Percentiles rank a stretch among this genome's conserved stretches.
These are phyloP conservation scores for Teunomyces kruisii DNA, from an alignment of 805 yeast genomes.

Conservation along the genomic window DNA sequence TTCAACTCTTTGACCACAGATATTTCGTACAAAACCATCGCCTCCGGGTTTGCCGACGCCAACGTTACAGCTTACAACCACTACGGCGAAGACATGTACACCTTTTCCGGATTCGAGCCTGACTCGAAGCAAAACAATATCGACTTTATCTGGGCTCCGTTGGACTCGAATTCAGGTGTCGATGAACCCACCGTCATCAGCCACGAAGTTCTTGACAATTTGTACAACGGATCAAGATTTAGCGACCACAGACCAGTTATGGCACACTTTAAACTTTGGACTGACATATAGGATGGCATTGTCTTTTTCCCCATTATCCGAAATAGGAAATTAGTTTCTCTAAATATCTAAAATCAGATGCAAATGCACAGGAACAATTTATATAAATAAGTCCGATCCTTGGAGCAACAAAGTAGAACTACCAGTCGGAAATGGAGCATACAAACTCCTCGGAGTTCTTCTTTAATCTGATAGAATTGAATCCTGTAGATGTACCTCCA, in stretches of 20 bases:
- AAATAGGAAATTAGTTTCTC: no score
- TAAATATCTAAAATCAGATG: no score
- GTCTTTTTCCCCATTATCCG: no score
- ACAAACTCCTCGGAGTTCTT: no score
- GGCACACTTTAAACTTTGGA: constrained; percentile 23
- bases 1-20: constrained; percentile 43
- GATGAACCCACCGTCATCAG: constrained; percentile 19
- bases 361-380: no score
- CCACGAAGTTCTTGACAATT: constrained; percentile 35
- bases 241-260: constrained; percentile 52
- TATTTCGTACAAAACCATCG: constrained; percentile 31
- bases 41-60: constrained; percentile 36
- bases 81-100: constrained; percentile 29
- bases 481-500: no score
- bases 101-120: constrained; percentile 41
- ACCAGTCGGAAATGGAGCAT: no score
- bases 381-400: no score
- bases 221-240: constrained; percentile 32
- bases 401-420: no score
- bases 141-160: constrained; percentile 37
- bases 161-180: constrained; percentile 18
- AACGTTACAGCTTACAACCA: constrained; percentile 3
- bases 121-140: constrained; percentile 27
- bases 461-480: no score
- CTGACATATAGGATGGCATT: neutral